phyloP scores from a whole-genome alignment of 2,329 filamentous ascomycete species.

The Knufia fluminis region DNA sequence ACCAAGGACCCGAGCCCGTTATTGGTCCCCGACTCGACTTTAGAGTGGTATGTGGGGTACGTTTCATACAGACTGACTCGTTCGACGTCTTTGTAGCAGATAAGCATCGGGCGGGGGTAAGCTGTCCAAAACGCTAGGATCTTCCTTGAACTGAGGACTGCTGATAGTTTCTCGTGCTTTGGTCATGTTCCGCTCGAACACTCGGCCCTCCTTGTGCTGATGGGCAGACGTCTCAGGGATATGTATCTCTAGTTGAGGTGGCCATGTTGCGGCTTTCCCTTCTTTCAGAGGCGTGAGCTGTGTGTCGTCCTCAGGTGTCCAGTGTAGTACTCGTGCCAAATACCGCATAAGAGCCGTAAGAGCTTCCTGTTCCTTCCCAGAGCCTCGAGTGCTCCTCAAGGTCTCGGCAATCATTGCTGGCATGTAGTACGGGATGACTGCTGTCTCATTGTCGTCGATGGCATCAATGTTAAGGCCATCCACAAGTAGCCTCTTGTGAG shows the following conservation, averaged over 20 bases:
- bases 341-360: conserved; percentile 26
- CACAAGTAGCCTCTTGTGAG: conserved; percentile 22
- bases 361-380: conserved; percentile 18
- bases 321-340: conserved; percentile 23
- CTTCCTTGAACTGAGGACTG: conserved; percentile 21
- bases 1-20: neutral
- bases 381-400: conserved; percentile 22
- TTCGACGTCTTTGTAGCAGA: conserved; percentile 19
- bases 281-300: conserved; percentile 3
- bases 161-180: conserved; percentile 24
- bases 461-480: conserved; percentile 30
- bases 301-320: conserved; percentile 6
- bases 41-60: too few relatives aligned
- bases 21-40: too few relatives aligned
- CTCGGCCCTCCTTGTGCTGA: conserved; percentile 14
- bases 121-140: conserved; percentile 24
- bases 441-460: conserved; percentile 25
- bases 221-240: too few relatives aligned
- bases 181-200: conserved; percentile 27
- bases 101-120: conserved; percentile 22
- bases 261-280: conserved; percentile 4
- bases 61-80: conserved; percentile 16
- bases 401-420: conserved; percentile 29
- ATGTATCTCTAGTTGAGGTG: conserved; percentile 6
- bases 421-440: conserved; percentile 32